Base-by-base conservation (phyloP, 805 yeast species). In the Ogataea philodendri region DNA sequence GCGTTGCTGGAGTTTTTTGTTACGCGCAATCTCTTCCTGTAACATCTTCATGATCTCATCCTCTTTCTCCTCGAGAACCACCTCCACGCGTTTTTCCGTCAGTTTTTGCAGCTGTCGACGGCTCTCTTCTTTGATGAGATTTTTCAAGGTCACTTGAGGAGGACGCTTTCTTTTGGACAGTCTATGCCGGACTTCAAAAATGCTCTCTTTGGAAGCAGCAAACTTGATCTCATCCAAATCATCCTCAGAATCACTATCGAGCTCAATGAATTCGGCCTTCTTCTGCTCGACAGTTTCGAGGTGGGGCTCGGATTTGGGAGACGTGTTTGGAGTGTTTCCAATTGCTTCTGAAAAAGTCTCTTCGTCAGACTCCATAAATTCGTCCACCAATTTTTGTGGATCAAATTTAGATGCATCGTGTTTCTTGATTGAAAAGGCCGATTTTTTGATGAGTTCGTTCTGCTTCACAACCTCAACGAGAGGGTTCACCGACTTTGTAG, bases 1-100 rank as follows among this genome's bases (percentile, higher is more conserved):
- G 15, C 41, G 39, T 30, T 41, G 26, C 19, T 44, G 27, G 14
- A 48, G 25, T 26, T 26, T 38, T 25, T 32, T 42, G 34, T 39
- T 41, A 15, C 44, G 36, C 22, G 35, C 46, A 11, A 49, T 36
- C 26, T 54, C 59, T 15, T 48, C 42, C 21, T 53, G 52, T 13
- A 55, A 25, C 24, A 55, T 38, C 33, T 48, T 52, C 25, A 46
- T 29, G 7, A 54, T 45, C 35, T 43, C 48, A 26, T 42, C 49
- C 25, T 45, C 45, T 14, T 42, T 39, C 17, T 36, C 35, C 31
- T 37, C 24, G 30, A 39, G 25, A 32, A 32, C 15, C 11, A 26
- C 22, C 37, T 45, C 37, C 40, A 44, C 41, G 32, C 36, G 41
- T 23, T 30, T 44, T 30, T 28, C 33, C 22, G 25, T 32, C 15